phyloP scores from a whole-genome alignment of 305 asterid species.

The Caryopteris hybrid region DNA sequence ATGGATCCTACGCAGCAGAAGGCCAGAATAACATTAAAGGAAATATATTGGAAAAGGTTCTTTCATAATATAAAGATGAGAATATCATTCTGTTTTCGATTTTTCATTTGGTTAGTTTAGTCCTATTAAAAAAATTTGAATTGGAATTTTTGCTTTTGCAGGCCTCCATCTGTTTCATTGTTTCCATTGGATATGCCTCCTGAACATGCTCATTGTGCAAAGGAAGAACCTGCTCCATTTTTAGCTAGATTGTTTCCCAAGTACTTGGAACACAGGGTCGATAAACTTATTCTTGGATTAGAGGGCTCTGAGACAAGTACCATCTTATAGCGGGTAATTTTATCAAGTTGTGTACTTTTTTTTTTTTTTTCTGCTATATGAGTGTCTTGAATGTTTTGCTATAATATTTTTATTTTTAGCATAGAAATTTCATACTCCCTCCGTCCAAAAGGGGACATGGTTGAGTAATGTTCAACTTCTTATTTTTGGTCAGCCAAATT shows the following conservation, averaged over 20 bases:
- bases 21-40: slow-evolving; percentile 86
- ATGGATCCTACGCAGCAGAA: slow-evolving; percentile 84
- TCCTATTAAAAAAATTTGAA: slow-evolving; percentile 29
- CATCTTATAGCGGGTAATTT: slow-evolving; percentile 67
- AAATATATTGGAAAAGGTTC: slow-evolving; percentile 79
- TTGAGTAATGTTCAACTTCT: too few relatives aligned
- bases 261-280: slow-evolving; percentile 36
- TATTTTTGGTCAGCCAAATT: too few relatives aligned
- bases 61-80: background rate
- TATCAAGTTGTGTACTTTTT: background rate
- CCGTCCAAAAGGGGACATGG: too few relatives aligned
- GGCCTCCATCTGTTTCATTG: slow-evolving; percentile 66
- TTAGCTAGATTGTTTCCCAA: slow-evolving; percentile 29
- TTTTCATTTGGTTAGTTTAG: slow-evolving; percentile 2
- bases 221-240: slow-evolving; percentile 28
- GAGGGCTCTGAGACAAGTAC: slow-evolving; percentile 76
- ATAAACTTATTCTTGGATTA: slow-evolving; percentile 67
- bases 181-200: slow-evolving; percentile 67
- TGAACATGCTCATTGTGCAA: slow-evolving; percentile 29
- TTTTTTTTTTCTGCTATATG: background rate
- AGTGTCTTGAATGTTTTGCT: background rate
- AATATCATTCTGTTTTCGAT: background rate
- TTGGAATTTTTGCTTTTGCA: slow-evolving; percentile 44
- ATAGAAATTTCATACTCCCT: too few relatives aligned
- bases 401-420: too few relatives aligned